Percentiles rank a stretch among this genome's conserved stretches.
Evolutionary conservation across 305 asterid species (phyloP).

Genomic region (Solanum hybrid): DNA sequence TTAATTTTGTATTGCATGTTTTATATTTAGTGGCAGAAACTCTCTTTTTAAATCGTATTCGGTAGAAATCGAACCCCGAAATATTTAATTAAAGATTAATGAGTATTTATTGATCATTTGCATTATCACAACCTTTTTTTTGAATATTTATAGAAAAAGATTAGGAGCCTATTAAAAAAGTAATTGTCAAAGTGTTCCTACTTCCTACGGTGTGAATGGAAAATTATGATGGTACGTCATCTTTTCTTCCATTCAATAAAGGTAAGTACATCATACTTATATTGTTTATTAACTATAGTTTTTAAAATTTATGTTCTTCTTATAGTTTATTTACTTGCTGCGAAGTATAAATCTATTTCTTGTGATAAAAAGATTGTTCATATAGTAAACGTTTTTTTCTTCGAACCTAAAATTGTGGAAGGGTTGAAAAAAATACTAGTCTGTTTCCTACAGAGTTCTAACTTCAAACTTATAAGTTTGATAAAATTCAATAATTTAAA

Average conservation of each 20-base stretch:
- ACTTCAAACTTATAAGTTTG: neutral
- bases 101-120: neutral
- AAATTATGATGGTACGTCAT: neutral
- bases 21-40: neutral
- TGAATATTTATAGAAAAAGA: neutral
- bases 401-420: neutral
- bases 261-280: neutral
- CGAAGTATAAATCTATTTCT: neutral
- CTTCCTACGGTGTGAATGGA: neutral
- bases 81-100: neutral
- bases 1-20: neutral
- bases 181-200: neutral
- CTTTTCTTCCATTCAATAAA: neutral
- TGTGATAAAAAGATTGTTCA: neutral
- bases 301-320: neutral
- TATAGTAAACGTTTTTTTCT: neutral
- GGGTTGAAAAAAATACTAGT: neutral
- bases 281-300: neutral
- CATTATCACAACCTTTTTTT: neutral
- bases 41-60: neutral
- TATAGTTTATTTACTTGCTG: neutral
- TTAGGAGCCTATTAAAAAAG: neutral
- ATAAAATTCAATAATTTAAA: neutral
- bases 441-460: neutral
- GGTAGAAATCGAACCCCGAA: accelerated